These are phyloP conservation scores for Prunus padus DNA, from an alignment of 306 rosid species.

Conservation along the genomic window DNA sequence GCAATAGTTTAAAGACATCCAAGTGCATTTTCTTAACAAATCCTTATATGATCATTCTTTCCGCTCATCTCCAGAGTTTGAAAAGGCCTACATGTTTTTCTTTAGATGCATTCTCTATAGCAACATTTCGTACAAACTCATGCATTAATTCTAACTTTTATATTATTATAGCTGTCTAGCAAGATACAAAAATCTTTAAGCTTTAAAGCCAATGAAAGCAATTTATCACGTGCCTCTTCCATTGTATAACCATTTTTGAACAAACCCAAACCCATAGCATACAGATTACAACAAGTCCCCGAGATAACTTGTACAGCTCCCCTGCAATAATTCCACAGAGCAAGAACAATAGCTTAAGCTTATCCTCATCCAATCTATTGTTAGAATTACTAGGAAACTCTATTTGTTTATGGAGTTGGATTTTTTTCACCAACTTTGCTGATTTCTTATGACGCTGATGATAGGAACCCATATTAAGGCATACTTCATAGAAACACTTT, in stretches of 20 bases:
- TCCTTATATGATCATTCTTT: too few relatives aligned
- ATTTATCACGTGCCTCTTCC: neutral
- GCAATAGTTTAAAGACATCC: too few relatives aligned
- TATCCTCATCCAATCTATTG: constrained; percentile 6
- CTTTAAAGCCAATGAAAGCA: neutral
- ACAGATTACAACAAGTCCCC: neutral
- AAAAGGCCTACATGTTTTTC: too few relatives aligned
- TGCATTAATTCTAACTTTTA: constrained; percentile 28
- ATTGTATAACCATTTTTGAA: neutral
- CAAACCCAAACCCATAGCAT: neutral
- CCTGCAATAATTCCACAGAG: constrained; percentile 2
- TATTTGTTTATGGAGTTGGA: too few relatives aligned
- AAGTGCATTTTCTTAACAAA: too few relatives aligned
- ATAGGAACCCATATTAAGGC: neutral
- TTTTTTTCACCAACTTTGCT: neutral
- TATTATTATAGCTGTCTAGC: neutral
- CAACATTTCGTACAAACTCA: constrained; percentile 29
- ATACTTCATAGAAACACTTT: neutral
- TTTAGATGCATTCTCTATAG: constrained; percentile 19
- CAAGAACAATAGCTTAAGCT: neutral
- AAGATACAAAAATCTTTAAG: constrained; percentile 22
- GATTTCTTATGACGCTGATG: neutral
- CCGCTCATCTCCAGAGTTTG: too few relatives aligned
- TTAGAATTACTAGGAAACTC: neutral
- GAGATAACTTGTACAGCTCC: too few relatives aligned